Evolutionary conservation across 2,329 filamentous ascomycete genomes (phyloP).

Genomic region (Botryosphaeria agaves): DNA sequence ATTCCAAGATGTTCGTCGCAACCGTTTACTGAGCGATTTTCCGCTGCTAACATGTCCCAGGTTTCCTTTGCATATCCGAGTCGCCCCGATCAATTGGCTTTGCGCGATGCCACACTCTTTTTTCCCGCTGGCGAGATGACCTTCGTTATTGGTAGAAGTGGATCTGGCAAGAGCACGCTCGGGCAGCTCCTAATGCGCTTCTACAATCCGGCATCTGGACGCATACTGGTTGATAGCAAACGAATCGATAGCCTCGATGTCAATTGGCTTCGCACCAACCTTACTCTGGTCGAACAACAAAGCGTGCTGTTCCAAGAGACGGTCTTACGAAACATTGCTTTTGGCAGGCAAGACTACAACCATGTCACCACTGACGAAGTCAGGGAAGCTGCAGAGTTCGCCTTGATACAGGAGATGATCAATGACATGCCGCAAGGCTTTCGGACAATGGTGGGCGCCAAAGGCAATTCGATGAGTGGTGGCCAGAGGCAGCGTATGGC

Average conservation of each 20-base stretch:
- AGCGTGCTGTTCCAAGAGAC: conserved; percentile 70
- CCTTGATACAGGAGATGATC: conserved; percentile 53
- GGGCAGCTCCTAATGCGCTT: conserved; percentile 64
- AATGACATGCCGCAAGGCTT: conserved; percentile 49
- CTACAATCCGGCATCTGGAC: conserved; percentile 49
- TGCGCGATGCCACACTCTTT: conserved; percentile 45
- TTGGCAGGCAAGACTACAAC: conserved; percentile 41
- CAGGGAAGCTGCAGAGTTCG: conserved; percentile 43
- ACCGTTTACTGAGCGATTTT: neutral
- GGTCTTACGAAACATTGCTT: conserved; percentile 58
- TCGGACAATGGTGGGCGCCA: conserved; percentile 51
- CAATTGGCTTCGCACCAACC: conserved; percentile 57
- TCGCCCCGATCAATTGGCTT: conserved; percentile 39
- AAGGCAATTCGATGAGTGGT: conserved; percentile 59
- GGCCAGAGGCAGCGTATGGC: conserved; percentile 73
- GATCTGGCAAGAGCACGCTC: conserved; percentile 84
- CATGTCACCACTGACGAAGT: conserved; percentile 38
- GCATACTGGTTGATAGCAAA: conserved; percentile 50
- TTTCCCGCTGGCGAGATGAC: conserved; percentile 58
- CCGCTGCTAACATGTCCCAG: conserved; percentile 25
- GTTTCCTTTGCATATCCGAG: conserved; percentile 72
- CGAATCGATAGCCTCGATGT: conserved; percentile 44
- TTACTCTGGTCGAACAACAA: conserved; percentile 70
- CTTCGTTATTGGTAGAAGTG: conserved; percentile 72
- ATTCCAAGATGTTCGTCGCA: conserved; percentile 41